Conservation (phyloP, 805 yeast species). For the Myxozyma geophila region DNA sequence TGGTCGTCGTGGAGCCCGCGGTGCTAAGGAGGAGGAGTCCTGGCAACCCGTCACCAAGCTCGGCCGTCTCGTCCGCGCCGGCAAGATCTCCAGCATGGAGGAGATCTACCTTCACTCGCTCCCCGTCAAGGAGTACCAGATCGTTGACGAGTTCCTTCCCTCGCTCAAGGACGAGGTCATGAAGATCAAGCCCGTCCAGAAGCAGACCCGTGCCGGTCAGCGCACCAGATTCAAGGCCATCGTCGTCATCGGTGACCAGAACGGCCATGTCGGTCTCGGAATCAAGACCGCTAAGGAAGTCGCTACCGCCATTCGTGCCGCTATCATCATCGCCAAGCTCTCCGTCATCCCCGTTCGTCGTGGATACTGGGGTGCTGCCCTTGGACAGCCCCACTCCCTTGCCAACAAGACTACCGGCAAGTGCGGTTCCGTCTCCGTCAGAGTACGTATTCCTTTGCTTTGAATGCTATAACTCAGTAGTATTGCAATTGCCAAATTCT, state of each 20-base stretch:
- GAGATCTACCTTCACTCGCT: constrained; percentile 99
- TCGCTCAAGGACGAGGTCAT: constrained; percentile 96
- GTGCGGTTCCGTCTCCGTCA: constrained; percentile 99
- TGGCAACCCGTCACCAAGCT: constrained; percentile 99
- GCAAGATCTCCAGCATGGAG: constrained; percentile 94
- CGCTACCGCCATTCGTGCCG: constrained; percentile 99
- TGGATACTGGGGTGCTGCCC: constrained; percentile 99
- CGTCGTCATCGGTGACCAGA: constrained; percentile 98
- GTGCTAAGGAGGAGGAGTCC: constrained; percentile 92
- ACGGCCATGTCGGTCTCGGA: constrained; percentile 99
- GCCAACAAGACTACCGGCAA: constrained; percentile 98
- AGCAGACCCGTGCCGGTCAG: constrained; percentile 99
- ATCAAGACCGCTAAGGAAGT: constrained; percentile 99
- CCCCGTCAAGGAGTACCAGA: constrained; percentile 99
- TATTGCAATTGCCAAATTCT: not conserved
- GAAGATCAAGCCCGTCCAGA: constrained; percentile 99
- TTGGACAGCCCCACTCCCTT: constrained; percentile 99
- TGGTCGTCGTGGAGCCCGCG: constrained; percentile 68
- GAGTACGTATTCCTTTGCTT: constrained; percentile 47
- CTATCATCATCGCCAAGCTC: constrained; percentile 98
- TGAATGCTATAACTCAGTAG: not conserved
- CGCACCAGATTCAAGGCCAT: constrained; percentile 99
- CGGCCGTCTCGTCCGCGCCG: constrained; percentile 99
- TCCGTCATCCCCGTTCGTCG: constrained; percentile 99
- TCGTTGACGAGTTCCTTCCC: constrained; percentile 95